phyloP scores from a whole-genome alignment of 345 rosid genomes.

The Corymbia maculata region DNA sequence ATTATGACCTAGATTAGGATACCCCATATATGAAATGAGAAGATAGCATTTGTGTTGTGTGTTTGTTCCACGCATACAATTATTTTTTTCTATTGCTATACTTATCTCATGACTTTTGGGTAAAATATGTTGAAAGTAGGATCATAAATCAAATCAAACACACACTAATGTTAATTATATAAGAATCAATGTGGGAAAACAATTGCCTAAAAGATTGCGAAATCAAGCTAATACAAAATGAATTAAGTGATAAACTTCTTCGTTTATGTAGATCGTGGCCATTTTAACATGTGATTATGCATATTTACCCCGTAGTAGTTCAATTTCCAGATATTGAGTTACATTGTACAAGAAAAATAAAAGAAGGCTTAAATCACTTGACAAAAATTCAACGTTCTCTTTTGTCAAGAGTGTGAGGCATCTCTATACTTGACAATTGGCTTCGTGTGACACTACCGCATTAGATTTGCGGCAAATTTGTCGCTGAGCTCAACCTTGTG shows the following conservation, averaged over 20 bases:
- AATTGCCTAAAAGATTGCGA: accelerated
- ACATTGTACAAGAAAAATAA: no score
- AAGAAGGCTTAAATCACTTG: not conserved
- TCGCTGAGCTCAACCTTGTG: not conserved
- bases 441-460: not conserved
- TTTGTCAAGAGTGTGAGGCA: not conserved
- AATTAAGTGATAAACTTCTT: not conserved
- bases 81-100: not conserved
- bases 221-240: not conserved
- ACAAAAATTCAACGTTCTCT: not conserved
- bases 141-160: not conserved
- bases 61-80: not conserved
- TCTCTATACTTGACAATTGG: not conserved
- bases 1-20: not conserved
- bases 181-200: not conserved
- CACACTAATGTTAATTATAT: not conserved
- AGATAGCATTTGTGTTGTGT: accelerated
- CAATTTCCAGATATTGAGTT: not conserved
- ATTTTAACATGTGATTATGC: not conserved
- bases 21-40: not conserved
- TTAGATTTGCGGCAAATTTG: not conserved
- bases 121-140: not conserved
- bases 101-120: not conserved
- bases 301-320: not conserved
- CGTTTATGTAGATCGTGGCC: not conserved